Evolutionary conservation across 2,329 filamentous ascomycete genomes (phyloP), one percentile per base, ranked within the genome.

Genomic region (Ophiostoma sp.): DNA sequence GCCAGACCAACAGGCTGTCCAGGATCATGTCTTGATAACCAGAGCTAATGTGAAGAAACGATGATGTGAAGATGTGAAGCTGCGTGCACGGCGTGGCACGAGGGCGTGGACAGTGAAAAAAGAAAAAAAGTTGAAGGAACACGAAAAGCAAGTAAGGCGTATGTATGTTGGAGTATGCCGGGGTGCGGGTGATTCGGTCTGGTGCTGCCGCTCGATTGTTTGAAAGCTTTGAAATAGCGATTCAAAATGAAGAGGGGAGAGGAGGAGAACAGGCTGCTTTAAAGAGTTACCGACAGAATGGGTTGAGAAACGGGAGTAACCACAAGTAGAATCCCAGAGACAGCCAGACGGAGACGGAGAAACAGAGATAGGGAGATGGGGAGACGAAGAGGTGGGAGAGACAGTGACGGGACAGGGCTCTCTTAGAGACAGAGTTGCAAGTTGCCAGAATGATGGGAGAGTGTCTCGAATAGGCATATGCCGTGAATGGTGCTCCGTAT

Each of bases 11-110:
- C 6, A 68, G 27, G 45, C 52, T 60, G 58, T 42, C 58, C 27
- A 68, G 63, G 64, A 66, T 58, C 68, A 69, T 67, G 64, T 40
- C 40, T 9, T n/a, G 58, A 6, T 11, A 14, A 14, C 55, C 11
- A 55, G 14, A 18, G 8, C 3, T 38, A n/a, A 18, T 52, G 55
- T 14, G 38, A 9, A 36, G 12, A 12, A 38, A 11, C 55, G 8
- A 7, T 14, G 27, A 38, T 38, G 11, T 27, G 11, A 38, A 60
- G 27, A 60, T 36, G 55, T 12, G 9, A 18, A 38, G 55, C 55
- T 60, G 55, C 27, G 55, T 38, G 18, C n/a, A 27, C n/a, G 52
- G 52, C 27, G 52, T 58, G 52, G 18, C 49, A 36, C 18, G 49
- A 49, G 16, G n/a, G 2, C 16, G 16, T 49, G 3, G 47, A 55